Evolutionary conservation across 805 yeast species (phyloP), one percentile per base, ranked within the genome.

Genomic region (Clavispora vitiphila): DNA sequence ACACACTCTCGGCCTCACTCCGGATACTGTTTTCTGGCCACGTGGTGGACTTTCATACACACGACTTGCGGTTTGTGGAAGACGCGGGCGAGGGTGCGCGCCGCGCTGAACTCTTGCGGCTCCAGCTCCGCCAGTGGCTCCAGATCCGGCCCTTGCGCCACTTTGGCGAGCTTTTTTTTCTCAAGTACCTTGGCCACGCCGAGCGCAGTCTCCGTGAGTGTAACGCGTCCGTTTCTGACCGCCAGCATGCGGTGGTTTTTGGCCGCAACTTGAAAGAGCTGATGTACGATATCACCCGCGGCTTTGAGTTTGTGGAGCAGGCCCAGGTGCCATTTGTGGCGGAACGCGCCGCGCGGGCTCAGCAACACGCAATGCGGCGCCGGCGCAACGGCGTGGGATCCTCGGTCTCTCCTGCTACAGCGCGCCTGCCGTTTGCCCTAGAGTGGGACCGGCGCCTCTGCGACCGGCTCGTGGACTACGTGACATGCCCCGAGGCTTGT

Each of bases 71-170:
- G 30, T 66, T 65, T 38, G 19, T 38, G 12, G 11, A 15, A 10
- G n/a, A 12, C 19, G 20, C 19, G 16, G 32, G 30, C 5, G 30
- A 29, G 2, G 11, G 32, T 10, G 32, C 32, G 32, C 32, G 32
- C n/a, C 39, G 37, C 36, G 37, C 34, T n/a, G 31, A 45, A 31
- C 39, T 43, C 21, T 30, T 41, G n/a, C 45, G 37, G 34, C 41
- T 57, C 5, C 72, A 68, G 38, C 41, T 69, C 12, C 46, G 51
- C 7, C 65, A 65, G 42, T 69, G 74, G 74, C 58, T 68, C 54
- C 54, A 54, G 18, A 39, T 69, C 14, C 51, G 56, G 35, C 74
- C 74, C 0, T 66, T 67, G 39, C 49, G 51, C 16, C 58, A 63
- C 40, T 60, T 62, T 31, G 45, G 54, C 11, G 58, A 57, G 31